Evolutionary conservation across 179 eudicot genomes (phyloP).

Genomic region (Silene noctiflora): DNA sequence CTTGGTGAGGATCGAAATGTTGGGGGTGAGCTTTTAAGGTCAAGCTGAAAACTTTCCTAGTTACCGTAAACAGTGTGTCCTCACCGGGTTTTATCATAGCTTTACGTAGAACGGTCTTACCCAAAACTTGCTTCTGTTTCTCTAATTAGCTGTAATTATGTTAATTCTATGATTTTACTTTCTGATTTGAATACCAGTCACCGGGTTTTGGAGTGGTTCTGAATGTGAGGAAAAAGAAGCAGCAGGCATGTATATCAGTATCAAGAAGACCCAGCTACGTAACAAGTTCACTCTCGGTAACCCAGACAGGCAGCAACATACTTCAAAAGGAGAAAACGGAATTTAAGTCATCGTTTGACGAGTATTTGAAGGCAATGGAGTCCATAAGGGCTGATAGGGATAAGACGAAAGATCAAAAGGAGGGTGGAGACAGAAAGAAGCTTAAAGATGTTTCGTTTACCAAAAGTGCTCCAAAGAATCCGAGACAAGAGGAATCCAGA

Average conservation of each 20-base stretch:
- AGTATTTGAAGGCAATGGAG: constrained; percentile 81
- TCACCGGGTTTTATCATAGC: background rate
- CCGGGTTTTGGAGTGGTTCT: constrained; percentile 33
- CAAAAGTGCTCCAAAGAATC: constrained; percentile 7
- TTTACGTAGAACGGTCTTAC: background rate
- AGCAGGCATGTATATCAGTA: constrained; percentile 13
- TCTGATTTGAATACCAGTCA: constrained; percentile 18
- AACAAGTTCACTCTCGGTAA: constrained; percentile 18
- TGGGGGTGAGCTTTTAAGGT: background rate
- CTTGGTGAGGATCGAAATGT: background rate
- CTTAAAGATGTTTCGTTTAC: constrained; percentile 12
- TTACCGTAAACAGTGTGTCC: background rate
- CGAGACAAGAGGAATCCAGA: background rate
- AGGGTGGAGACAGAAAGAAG: constrained; percentile 13
- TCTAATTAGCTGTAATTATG: background rate
- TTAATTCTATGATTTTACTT: background rate
- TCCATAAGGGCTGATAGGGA: constrained; percentile 45
- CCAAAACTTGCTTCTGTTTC: background rate
- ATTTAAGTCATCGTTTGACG: constrained; percentile 75
- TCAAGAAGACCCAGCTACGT: constrained; percentile 13
- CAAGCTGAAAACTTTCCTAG: background rate
- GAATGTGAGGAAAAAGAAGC: constrained; percentile 28
- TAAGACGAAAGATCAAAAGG: constrained; percentile 21
- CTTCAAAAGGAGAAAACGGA: constrained; percentile 42
- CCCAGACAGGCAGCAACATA: constrained; percentile 20